Conservation (phyloP, 495 filamentous ascomycete genomes). For the Daldinia concentrica region DNA sequence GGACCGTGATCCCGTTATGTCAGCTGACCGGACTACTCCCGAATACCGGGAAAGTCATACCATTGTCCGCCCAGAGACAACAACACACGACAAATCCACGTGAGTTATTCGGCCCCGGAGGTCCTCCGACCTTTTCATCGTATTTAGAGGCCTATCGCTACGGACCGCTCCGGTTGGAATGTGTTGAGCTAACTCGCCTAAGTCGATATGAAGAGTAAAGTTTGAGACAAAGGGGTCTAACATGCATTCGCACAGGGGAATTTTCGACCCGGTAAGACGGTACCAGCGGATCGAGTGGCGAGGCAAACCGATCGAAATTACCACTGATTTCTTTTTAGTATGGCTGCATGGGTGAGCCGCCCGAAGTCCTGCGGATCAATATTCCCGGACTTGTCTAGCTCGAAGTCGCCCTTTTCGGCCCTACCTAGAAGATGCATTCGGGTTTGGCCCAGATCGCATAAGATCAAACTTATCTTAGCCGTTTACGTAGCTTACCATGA, state of each 20-base stretch:
- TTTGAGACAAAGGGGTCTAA: neutral
- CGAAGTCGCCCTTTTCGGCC: slow-evolving; percentile 25
- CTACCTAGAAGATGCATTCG: slow-evolving; percentile 17
- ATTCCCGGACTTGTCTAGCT: slow-evolving; percentile 6
- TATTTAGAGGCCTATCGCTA: slow-evolving; percentile 7
- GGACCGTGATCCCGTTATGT: slow-evolving; percentile 28
- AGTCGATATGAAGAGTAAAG: neutral
- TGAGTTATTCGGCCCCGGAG: slow-evolving; percentile 26
- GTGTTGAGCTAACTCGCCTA: neutral
- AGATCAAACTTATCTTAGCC: slow-evolving; percentile 7
- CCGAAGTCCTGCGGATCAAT: slow-evolving; percentile 17
- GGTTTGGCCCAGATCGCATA: slow-evolving; percentile 1
- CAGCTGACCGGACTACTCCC: slow-evolving; percentile 37
- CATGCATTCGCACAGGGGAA: neutral
- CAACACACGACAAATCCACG: slow-evolving; percentile 30
- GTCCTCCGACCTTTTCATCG: slow-evolving; percentile 17
- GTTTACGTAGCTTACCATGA: neutral
- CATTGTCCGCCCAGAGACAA: slow-evolving; percentile 27
- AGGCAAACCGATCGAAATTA: neutral
- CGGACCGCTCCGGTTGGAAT: slow-evolving; percentile 18
- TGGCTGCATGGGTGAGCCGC: slow-evolving; percentile 5
- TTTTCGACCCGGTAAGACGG: slow-evolving; percentile 19
- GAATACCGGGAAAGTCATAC: slow-evolving; percentile 24
- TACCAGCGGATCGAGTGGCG: slow-evolving; percentile 22
- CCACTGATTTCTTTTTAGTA: neutral